phyloP scores from a whole-genome alignment of 1,284 basidiomycete species.

The Vanrija humicola region DNA sequence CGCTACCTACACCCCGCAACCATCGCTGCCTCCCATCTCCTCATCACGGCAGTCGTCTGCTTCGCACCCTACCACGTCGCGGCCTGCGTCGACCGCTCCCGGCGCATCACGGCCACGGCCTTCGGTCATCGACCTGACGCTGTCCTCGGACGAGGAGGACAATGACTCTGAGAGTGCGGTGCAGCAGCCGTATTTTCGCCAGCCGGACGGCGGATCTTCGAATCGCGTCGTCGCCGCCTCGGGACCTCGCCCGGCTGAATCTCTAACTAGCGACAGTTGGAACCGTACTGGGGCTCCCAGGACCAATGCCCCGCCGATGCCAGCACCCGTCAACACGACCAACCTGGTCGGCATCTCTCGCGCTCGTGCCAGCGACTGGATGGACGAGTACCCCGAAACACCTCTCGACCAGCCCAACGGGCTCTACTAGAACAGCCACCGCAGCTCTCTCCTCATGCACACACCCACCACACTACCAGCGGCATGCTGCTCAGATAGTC shows the following conservation, averaged over 20 bases:
- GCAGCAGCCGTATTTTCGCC: constrained; percentile 28
- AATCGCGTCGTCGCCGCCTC: constrained; percentile 30
- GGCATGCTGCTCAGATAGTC: no score
- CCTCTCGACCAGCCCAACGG: not conserved
- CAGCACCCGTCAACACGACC: no score
- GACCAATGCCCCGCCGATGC: no score
- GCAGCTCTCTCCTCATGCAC: no score
- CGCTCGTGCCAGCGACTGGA: not conserved
- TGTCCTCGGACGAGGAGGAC: constrained; percentile 58
- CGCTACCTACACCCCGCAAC: not conserved
- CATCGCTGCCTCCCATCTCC: not conserved
- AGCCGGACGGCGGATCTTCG: constrained; percentile 30
- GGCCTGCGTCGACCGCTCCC: constrained; percentile 4
- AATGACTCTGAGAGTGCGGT: constrained; percentile 15
- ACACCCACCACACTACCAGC: no score
- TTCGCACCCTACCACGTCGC: not conserved
- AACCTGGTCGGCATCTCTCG: not conserved
- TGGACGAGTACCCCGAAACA: not conserved
- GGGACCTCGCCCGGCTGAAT: constrained; percentile 10
- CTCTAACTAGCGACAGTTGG: no score
- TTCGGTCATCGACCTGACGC: constrained; percentile 69
- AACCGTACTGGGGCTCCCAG: no score
- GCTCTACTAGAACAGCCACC: not conserved
- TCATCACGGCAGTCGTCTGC: constrained; percentile 2
- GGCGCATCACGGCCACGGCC: constrained; percentile 8